These are phyloP conservation scores for Brassica napus DNA, from an alignment of 345 rosid genomes.

Conservation along the genomic window DNA sequence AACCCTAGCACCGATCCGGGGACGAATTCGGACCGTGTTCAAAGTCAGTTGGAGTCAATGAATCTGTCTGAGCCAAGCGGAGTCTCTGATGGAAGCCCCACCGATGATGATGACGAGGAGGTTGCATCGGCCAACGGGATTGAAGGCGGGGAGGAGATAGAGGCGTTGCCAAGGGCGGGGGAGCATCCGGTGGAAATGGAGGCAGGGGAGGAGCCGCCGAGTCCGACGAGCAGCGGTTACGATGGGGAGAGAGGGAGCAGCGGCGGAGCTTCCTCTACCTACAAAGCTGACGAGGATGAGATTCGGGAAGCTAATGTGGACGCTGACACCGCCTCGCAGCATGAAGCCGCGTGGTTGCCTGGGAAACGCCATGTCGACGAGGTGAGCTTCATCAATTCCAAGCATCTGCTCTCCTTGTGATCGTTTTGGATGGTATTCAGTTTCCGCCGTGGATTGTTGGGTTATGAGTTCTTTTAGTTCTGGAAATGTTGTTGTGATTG, in stretches of 20 bases:
- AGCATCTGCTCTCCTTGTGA: background rate
- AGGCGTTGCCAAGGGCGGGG: slow-evolving; percentile 45
- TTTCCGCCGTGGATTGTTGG: background rate
- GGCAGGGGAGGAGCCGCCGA: slow-evolving; percentile 54
- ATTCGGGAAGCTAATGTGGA: slow-evolving; percentile 54
- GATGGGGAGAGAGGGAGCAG: slow-evolving; percentile 96
- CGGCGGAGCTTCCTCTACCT: slow-evolving; percentile 54
- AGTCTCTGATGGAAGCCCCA: slow-evolving; percentile 30
- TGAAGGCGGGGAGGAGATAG: slow-evolving; percentile 39
- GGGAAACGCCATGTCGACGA: slow-evolving; percentile 86
- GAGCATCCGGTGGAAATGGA: slow-evolving; percentile 63
- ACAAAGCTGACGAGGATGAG: slow-evolving; percentile 54
- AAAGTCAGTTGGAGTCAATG: slow-evolving; percentile 41
- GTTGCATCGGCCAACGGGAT: slow-evolving; percentile 36
- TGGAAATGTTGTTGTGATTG: background rate
- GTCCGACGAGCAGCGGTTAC: slow-evolving; percentile 93
- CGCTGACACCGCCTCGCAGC: slow-evolving; percentile 47
- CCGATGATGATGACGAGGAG: slow-evolving; percentile 25
- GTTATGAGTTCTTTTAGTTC: background rate
- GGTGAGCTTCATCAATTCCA: slow-evolving; percentile 37
- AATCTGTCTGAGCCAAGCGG: slow-evolving; percentile 34
- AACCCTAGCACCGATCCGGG: slow-evolving; percentile 40
- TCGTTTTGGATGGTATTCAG: too few species aligned
- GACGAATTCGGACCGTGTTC: slow-evolving; percentile 39
- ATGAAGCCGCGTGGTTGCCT: slow-evolving; percentile 61